These are phyloP conservation scores for Eragrostis curvula DNA, from an alignment of 176 grass and related monocot species.

Conservation along the genomic window DNA sequence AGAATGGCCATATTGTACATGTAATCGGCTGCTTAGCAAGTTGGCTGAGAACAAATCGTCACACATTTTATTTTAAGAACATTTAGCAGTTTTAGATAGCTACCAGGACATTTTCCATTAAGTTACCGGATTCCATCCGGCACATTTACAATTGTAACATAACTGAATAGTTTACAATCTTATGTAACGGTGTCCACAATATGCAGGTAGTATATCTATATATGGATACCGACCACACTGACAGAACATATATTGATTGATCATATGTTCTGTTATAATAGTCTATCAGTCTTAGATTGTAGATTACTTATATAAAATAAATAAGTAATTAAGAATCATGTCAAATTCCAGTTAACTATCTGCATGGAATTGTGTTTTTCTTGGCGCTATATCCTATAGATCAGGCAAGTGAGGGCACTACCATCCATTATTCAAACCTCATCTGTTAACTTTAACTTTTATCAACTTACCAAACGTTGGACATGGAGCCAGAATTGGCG, in stretches of 20 bases:
- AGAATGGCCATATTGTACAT: background rate
- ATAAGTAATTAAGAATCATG: too few species aligned
- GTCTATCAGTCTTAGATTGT: too few species aligned
- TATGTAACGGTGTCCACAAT: background rate
- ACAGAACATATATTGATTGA: background rate
- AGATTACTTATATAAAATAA: background rate
- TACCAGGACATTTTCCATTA: background rate
- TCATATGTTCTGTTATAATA: background rate
- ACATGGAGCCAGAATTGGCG: too few species aligned
- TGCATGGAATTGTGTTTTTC: too few species aligned
- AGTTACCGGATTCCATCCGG: background rate
- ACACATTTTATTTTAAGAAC: background rate
- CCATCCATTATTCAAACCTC: too few species aligned
- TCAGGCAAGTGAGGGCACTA: too few species aligned
- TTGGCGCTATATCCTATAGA: too few species aligned
- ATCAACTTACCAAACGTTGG: too few species aligned
- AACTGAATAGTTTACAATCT: background rate
- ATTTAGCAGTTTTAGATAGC: background rate
- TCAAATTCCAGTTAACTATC: too few species aligned
- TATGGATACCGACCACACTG: background rate
- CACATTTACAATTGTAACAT: background rate
- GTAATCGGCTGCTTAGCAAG: background rate
- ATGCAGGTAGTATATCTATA: background rate
- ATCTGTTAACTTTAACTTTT: too few species aligned
- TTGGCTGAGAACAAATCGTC: background rate